Percentiles rank a stretch among this genome's conserved stretches.
These are phyloP conservation scores for Musa schizocarpa DNA, from an alignment of 176 grass and related monocot genomes.

Conservation along the genomic window DNA sequence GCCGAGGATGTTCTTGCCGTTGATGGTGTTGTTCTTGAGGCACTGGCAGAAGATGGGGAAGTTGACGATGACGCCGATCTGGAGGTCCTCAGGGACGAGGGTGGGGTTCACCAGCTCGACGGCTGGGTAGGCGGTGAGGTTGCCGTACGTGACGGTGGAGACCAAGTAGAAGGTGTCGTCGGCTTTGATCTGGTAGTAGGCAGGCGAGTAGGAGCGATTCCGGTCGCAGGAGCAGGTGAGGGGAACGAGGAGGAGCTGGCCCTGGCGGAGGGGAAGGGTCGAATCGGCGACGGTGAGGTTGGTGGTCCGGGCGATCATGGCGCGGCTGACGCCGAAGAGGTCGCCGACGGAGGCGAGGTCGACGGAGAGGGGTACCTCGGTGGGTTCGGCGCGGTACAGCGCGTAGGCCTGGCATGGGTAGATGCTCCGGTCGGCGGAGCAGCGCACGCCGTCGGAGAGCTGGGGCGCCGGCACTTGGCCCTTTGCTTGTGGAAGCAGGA, in stretches of 20 bases:
- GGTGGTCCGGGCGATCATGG: constrained; percentile 69
- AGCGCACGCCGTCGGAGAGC: constrained; percentile 53
- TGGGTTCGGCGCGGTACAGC: constrained; percentile 50
- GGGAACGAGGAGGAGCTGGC: constrained; percentile 56
- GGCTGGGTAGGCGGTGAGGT: constrained; percentile 68
- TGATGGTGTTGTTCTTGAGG: constrained; percentile 18
- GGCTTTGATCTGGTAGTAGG: constrained; percentile 51
- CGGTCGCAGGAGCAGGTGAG: constrained; percentile 38
- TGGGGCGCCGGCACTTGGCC: constrained; percentile 14
- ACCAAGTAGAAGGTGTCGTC: constrained; percentile 75
- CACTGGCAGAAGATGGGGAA: constrained; percentile 98
- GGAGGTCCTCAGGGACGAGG: constrained; percentile 38
- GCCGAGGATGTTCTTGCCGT: constrained; percentile 23
- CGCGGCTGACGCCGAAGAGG: constrained; percentile 58
- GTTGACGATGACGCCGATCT: constrained; percentile 45
- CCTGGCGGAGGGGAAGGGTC: constrained; percentile 8
- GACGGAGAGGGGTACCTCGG: constrained; percentile 1
- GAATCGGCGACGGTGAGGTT: constrained; percentile 36
- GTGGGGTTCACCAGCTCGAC: constrained; percentile 71
- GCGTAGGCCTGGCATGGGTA: constrained; percentile 90
- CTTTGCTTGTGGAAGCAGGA: constrained; percentile 20
- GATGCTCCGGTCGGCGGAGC: constrained; percentile 36
- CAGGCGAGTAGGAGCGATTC: constrained; percentile 43
- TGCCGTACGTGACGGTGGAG: constrained; percentile 38
- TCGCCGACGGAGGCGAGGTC: constrained; percentile 57